Conservation (phyloP, 805 yeast genomes). For the Metschnikowia arizonensis region DNA sequence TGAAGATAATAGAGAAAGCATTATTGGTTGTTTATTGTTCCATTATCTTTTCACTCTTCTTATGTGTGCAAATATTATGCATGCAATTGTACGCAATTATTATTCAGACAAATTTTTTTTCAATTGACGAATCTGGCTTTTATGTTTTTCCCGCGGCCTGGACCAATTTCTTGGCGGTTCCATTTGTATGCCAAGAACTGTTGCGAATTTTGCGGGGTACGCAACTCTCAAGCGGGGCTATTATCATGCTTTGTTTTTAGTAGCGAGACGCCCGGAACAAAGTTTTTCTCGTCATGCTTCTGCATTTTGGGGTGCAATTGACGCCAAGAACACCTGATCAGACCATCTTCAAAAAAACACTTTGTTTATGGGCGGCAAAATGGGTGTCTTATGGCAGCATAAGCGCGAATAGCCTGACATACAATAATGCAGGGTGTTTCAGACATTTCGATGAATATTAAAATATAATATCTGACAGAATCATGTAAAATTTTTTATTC, state of each 20-base stretch:
- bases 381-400: not conserved
- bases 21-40: not conserved
- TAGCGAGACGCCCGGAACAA: not conserved
- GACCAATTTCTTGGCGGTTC: not conserved
- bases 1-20: not conserved
- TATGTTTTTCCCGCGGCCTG: no score
- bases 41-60: not conserved
- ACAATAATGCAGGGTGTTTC: not conserved
- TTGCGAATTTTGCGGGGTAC: constrained; percentile 3
- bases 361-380: not conserved
- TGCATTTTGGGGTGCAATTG: not conserved
- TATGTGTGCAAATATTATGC: not conserved
- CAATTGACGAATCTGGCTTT: no score
- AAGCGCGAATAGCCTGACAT: not conserved
- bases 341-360: not conserved
- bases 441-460: not conserved
- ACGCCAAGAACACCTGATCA: not conserved
- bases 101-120: no score
- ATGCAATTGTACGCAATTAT: not conserved
- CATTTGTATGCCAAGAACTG: no score
- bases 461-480: not conserved
- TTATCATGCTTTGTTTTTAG: not conserved
- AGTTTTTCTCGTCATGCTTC: not conserved
- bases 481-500: not conserved
- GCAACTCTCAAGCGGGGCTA: not conserved